Evolutionary conservation across 2,329 filamentous ascomycete genomes (phyloP).

Genomic region (Metarhizium rileyi): DNA sequence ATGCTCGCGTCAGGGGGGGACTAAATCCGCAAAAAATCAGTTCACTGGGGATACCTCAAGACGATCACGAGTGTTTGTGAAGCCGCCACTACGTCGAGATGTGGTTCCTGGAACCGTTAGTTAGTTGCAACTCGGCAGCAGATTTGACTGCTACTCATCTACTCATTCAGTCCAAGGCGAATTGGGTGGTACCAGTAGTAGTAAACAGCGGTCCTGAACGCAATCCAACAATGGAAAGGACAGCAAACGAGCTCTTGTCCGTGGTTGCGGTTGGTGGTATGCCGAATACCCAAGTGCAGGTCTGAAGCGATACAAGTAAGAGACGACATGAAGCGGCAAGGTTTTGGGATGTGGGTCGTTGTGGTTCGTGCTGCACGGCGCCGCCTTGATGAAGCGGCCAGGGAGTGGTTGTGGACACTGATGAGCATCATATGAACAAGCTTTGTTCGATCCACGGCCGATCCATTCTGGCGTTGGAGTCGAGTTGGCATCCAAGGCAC

Average conservation of each 20-base stretch:
- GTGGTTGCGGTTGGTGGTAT: too few species aligned
- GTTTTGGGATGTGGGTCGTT: neutral
- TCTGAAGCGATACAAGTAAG: neutral
- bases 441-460: too few species aligned
- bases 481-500: neutral
- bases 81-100: too few species aligned
- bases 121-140: too few species aligned
- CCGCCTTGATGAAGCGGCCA: neutral
- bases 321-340: neutral
- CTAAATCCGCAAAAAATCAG: neutral
- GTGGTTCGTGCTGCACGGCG: neutral
- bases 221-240: neutral
- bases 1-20: neutral
- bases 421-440: too few species aligned
- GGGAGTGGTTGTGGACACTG: neutral
- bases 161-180: neutral
- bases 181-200: too few species aligned
- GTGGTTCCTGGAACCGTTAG: too few species aligned
- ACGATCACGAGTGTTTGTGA: neutral
- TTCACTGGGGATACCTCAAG: neutral
- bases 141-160: neutral
- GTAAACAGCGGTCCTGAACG: neutral
- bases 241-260: neutral
- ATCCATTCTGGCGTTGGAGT: too few species aligned
- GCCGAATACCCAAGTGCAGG: too few species aligned